Evolutionary conservation across 495 filamentous ascomycete genomes (phyloP).

Genomic region (Lophiotrema nucula): DNA sequence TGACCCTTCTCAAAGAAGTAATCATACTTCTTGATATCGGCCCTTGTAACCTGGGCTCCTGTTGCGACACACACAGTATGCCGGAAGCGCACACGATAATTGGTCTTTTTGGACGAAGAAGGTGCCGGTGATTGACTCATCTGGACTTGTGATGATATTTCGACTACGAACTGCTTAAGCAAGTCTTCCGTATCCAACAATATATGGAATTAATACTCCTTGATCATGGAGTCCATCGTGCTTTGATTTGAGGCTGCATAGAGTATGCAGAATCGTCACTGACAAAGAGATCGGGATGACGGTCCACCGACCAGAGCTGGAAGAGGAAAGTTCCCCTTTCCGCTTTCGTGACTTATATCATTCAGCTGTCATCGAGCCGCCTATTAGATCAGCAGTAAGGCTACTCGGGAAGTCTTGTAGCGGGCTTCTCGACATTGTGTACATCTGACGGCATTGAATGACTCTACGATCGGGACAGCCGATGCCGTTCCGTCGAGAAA

Average conservation of each 20-base stretch:
- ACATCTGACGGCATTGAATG: too few relatives aligned
- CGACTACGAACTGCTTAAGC: neutral
- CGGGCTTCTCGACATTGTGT: too few relatives aligned
- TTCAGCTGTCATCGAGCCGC: neutral
- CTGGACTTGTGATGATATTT: neutral
- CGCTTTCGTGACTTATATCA: neutral
- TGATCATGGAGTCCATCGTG: neutral
- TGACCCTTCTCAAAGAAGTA: neutral
- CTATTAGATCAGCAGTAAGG: neutral
- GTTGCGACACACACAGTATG: neutral
- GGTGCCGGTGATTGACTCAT: neutral
- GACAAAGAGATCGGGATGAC: too few relatives aligned
- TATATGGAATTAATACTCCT: neutral
- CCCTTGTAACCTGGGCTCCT: neutral
- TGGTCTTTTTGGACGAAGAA: neutral
- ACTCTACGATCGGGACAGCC: too few relatives aligned
- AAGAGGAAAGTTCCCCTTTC: neutral
- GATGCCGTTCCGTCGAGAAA: too few relatives aligned
- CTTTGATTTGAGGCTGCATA: neutral
- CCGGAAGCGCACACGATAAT: neutral
- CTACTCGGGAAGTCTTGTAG: too few relatives aligned
- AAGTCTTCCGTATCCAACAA: neutral
- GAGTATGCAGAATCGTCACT: too few relatives aligned
- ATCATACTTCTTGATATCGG: slow-evolving; percentile 5
- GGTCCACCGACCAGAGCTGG: too few relatives aligned